Evolutionary conservation across 1,284 basidiomycete genomes (phyloP).

Genomic region (Wolfiporia cocos): DNA sequence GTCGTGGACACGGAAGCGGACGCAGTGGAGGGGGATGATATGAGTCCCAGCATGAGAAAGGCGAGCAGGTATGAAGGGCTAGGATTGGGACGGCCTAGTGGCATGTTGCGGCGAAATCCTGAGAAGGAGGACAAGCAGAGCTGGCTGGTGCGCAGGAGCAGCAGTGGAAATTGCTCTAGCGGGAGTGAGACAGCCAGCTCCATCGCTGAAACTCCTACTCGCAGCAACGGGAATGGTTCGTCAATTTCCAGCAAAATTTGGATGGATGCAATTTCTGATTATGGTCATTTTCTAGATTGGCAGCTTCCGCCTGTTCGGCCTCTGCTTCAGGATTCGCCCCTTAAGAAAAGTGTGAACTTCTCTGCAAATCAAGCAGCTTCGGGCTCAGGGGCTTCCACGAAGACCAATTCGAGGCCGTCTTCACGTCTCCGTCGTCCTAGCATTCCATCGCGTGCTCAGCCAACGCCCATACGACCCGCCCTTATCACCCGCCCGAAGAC

Average conservation of each 20-base stretch:
- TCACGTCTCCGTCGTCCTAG: conserved; percentile 14
- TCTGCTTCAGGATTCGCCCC: conserved; percentile 37
- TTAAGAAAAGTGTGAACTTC: conserved; percentile 33
- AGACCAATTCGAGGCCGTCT: too few relatives aligned
- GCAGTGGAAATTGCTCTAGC: conserved; percentile 72
- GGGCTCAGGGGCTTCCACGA: too few relatives aligned
- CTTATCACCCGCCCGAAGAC: conserved; percentile 17
- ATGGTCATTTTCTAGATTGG: conserved; percentile 37
- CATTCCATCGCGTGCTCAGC: not conserved
- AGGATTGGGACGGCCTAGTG: conserved; percentile 54
- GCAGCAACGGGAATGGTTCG: too few relatives aligned
- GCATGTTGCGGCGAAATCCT: too few relatives aligned
- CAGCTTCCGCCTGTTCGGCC: conserved; percentile 39
- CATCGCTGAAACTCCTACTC: conserved; percentile 57
- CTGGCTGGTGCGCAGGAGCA: conserved; percentile 67
- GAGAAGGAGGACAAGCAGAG: too few relatives aligned
- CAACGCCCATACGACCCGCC: conserved; percentile 4
- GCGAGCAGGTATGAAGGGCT: conserved; percentile 51
- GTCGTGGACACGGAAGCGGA: conserved; percentile 29
- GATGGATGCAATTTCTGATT: too few relatives aligned
- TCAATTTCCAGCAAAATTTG: too few relatives aligned
- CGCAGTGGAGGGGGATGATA: conserved; percentile 36
- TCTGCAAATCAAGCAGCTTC: conserved; percentile 35
- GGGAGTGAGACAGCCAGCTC: conserved; percentile 56
- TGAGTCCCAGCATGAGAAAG: conserved; percentile 48